Evolutionary conservation across 1,284 basidiomycete species (phyloP).

Genomic region (Naganishia sp.): DNA sequence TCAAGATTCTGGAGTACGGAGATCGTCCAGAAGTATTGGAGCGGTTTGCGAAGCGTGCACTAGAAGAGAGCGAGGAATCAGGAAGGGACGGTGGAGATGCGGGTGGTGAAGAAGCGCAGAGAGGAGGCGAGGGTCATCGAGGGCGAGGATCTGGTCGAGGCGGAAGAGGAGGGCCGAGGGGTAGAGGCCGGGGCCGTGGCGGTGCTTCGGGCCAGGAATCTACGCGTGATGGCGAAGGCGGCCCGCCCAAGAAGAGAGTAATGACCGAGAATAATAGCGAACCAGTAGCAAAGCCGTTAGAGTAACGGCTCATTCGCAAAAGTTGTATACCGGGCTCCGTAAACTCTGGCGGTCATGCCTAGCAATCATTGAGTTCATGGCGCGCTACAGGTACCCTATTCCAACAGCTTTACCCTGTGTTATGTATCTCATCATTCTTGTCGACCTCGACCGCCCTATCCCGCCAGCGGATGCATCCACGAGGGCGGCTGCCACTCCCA

Average conservation of each 20-base stretch:
- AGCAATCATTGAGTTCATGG: not conserved
- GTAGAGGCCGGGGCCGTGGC: slow-evolving; percentile 13
- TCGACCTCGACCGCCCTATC: not conserved
- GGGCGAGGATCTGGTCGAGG: slow-evolving; percentile 15
- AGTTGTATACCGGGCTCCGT: not conserved
- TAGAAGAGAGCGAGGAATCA: slow-evolving; percentile 46
- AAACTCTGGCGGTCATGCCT: not conserved
- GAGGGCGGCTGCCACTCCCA: slow-evolving; percentile 27
- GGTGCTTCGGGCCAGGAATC: slow-evolving; percentile 4
- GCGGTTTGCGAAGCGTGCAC: slow-evolving; percentile 50
- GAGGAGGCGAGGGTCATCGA: not conserved
- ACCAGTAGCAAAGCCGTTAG: not conserved
- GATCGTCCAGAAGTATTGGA: slow-evolving; percentile 52
- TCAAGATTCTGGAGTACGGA: slow-evolving; percentile 51
- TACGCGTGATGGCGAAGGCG: not conserved
- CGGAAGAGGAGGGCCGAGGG: slow-evolving; percentile 14
- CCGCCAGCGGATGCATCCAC: slow-evolving; percentile 8
- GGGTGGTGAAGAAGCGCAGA: slow-evolving; percentile 14
- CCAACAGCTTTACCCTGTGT: too few relatives aligned
- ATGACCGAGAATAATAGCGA: not conserved
- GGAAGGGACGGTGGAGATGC: slow-evolving; percentile 30
- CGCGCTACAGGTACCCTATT: too few relatives aligned
- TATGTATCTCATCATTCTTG: not conserved
- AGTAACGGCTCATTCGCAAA: too few relatives aligned
- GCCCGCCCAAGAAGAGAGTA: slow-evolving; percentile 8